Evolutionary conservation across 495 filamentous ascomycete species (phyloP).

Genomic region (Penicillium paradoxum): DNA sequence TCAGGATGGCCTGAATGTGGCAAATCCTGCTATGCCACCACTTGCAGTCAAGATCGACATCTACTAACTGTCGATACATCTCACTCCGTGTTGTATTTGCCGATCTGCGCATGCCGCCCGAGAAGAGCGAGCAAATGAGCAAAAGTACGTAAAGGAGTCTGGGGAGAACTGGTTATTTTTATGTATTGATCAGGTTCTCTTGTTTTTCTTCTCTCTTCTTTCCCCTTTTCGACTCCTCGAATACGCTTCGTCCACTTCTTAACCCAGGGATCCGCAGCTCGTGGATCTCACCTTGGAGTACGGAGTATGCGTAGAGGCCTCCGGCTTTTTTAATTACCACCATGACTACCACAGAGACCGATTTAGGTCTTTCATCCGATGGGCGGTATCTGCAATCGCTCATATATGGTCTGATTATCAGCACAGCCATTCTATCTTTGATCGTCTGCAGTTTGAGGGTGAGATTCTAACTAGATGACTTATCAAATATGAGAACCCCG

Average conservation of each 20-base stretch:
- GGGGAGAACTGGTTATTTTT: background rate
- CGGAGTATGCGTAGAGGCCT: background rate
- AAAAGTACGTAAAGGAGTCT: background rate
- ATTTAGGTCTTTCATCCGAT: background rate
- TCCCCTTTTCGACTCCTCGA: background rate
- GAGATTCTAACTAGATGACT: background rate
- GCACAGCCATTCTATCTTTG: background rate
- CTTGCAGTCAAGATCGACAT: background rate
- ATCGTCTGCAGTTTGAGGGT: conserved; percentile 6
- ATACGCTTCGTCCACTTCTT: background rate
- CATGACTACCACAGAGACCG: background rate
- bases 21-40: background rate
- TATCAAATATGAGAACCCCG: background rate
- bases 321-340: background rate
- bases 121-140: background rate
- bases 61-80: background rate
- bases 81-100: background rate
- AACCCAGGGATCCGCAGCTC: background rate
- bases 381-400: conserved; percentile 1
- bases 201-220: background rate
- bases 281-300: background rate
- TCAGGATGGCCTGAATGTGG: background rate
- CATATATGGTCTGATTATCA: conserved; percentile 3
- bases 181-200: background rate
- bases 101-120: background rate